Percentiles rank a stretch among this genome's conserved stretches.
These are phyloP conservation scores for Colletotrichum limetticola DNA, from an alignment of 2,329 filamentous ascomycete genomes.

Conservation along the genomic window DNA sequence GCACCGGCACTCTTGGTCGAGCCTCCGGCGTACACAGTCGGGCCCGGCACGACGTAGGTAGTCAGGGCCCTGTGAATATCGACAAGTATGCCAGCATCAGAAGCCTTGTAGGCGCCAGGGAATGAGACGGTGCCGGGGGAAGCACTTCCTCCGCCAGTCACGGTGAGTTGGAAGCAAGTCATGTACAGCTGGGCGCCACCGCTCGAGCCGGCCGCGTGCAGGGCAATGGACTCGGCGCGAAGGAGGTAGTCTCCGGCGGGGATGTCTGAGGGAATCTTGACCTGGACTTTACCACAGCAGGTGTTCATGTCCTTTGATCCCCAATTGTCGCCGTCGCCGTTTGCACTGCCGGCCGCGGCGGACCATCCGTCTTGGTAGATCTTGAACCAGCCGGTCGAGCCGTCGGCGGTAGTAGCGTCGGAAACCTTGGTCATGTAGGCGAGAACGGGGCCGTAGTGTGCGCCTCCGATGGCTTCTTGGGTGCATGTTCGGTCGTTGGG, in stretches of 20 bases:
- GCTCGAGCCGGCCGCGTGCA: conserved; percentile 53
- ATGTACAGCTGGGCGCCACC: conserved; percentile 52
- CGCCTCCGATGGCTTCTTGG: conserved; percentile 62
- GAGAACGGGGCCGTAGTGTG: conserved; percentile 61
- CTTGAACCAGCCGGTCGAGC: conserved; percentile 62
- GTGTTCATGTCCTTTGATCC: conserved; percentile 34
- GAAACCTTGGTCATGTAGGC: conserved; percentile 60
- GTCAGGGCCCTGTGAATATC: conserved; percentile 56
- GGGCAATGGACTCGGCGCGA: conserved; percentile 63
- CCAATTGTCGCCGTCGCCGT: conserved; percentile 42
- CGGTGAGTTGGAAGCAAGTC: conserved; percentile 41
- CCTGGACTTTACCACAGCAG: conserved; percentile 28
- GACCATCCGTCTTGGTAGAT: conserved; percentile 55
- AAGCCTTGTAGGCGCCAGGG: conserved; percentile 32
- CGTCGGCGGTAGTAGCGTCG: conserved; percentile 55
- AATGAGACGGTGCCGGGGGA: conserved; percentile 38
- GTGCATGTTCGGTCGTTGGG: conserved; percentile 52
- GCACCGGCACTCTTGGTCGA: conserved; percentile 53
- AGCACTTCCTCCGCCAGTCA: conserved; percentile 41
- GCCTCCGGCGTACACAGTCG: conserved; percentile 53
- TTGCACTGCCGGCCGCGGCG: conserved; percentile 42
- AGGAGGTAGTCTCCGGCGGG: conserved; percentile 64
- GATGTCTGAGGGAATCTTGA: conserved; percentile 55
- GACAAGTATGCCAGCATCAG: conserved; percentile 57
- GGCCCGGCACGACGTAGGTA: conserved; percentile 56